phyloP scores from a whole-genome alignment of 441 rosid genomes.

The Hura crepitans region DNA sequence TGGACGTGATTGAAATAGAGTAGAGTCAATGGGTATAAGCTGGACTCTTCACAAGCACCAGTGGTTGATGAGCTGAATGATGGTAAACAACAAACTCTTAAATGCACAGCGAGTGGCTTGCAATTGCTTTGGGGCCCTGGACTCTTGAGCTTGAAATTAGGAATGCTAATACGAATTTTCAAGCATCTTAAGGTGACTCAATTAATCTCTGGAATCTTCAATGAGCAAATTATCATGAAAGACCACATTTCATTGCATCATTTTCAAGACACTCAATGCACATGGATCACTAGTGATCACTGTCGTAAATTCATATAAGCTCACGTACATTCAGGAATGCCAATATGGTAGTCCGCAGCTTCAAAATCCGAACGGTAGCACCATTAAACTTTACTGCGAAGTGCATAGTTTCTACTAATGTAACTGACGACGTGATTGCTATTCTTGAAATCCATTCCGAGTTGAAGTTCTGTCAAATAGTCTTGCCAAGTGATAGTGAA shows the following conservation, averaged over 20 bases:
- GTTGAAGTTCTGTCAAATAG: too few relatives aligned
- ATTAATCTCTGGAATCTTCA: constrained; percentile 51
- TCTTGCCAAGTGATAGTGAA: too few relatives aligned
- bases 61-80: constrained; percentile 42
- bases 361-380: too few relatives aligned
- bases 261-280: constrained; percentile 73
- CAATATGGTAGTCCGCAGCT: too few relatives aligned
- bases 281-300: constrained; percentile 60
- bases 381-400: too few relatives aligned
- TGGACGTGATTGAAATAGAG: constrained; percentile 47
- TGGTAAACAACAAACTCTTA: constrained; percentile 44
- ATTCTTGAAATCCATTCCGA: too few relatives aligned
- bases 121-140: constrained; percentile 75
- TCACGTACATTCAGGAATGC: too few relatives aligned
- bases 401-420: too few relatives aligned
- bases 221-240: constrained; percentile 67
- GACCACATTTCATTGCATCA: constrained; percentile 74
- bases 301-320: neutral
- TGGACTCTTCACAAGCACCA: constrained; percentile 56
- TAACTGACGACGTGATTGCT: too few relatives aligned
- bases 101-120: constrained; percentile 75
- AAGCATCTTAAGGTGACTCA: constrained; percentile 74
- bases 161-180: constrained; percentile 54
- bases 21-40: constrained; percentile 42
- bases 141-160: constrained; percentile 51